Base-by-base conservation (phyloP, 495 filamentous ascomycete species). In the Aspergillus sclerotioniger region DNA sequence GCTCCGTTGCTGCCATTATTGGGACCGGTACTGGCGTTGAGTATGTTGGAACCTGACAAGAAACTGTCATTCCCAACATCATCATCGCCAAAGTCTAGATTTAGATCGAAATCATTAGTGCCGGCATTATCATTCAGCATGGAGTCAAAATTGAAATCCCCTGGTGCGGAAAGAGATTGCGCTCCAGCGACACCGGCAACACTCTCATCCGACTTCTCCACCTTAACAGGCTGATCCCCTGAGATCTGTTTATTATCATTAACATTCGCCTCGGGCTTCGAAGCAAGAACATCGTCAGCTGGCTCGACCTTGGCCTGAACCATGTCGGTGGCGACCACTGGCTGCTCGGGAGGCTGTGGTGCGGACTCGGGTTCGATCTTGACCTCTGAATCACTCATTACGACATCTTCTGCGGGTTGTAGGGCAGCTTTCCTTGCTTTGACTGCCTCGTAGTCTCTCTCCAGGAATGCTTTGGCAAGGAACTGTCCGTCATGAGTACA, bases 61-160 rank as follows among this genome's bases (percentile, higher is more conserved):
- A 80, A 75, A 21, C 71, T 73, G 47, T 79, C 75, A 56, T 76
- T 74, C 7, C 70, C 72, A 51, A 73, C 67, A n/a, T 73, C 71
- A 43, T 80, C 77, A 44, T 73, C 71, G 41, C 71, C 65, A 61
- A 81, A 80, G 54, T 77, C 75, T 8, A 81, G 64, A 48, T 75
- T 76, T 3, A 82, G 70, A 44, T 80, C 70, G 31, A 81, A 73
- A 7, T 74, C 73, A 53, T 76, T 77, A 1, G 65, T 47, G 10
- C 64, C 68, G 15, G 65, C 64, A 25, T 51, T 59, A 8, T 75
- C 69, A n/a, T 73, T 67, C 12, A 77, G 67, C 31, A 72, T 62
- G 0, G 73, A 71, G 45, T 76, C 71, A 33, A 76, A 76, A 17
- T 74, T 76, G 45, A 78, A 61, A 1, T 76, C 76, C 20, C 71